Evolutionary conservation across 1,284 basidiomycete species (phyloP), one percentile per base, ranked within the genome.

Genomic region (Rugosomyces carneus): DNA sequence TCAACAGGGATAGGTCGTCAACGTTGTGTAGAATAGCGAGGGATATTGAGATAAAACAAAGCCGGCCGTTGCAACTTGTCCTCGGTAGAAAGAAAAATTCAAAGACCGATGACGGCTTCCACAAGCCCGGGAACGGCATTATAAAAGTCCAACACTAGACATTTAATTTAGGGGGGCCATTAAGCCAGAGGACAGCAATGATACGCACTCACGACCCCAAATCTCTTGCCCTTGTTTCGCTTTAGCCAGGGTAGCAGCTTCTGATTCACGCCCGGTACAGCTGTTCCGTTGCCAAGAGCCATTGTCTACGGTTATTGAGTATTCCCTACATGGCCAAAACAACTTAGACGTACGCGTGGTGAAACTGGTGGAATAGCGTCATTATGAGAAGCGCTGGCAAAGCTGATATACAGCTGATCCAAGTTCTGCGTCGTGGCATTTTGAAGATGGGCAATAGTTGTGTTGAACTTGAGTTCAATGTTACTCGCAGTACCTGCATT

Each of bases 381-480:
- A 38, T 59, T 54, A 41, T 62, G 60, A 16, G 58, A 56, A 5
- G 69, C 65, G 52, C 70, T 72, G 7, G 71, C 64, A 58, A 74
- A 74, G 34, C 58, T 67, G 48, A 72, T 70, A 46, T 64, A 74
- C 5, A 74, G 53, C 51, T 72, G 69, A 47, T 73, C 66, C 0
- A 58, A 60, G 37, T 65, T 57, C 2, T 51, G 34, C 15, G 20
- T 52, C 5, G 60, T 66, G 0, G 70, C 68, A 44, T 66, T 64
- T 21, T 60, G 53, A 21, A 74, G 46, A 47, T 73, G 71, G 0
- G 65, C 62, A 0, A 55, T 60, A 3, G 64, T 64, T 3, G 59
- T 64, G 34, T 67, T 60, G 51, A 64, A 68, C 49, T 74, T 74
- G 51, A 60, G 60, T 26, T 66, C 58, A 23, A 74, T 64, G 47